phyloP scores from a whole-genome alignment of 2,329 filamentous ascomycete species.

The Verticillium zaregamsianum region DNA sequence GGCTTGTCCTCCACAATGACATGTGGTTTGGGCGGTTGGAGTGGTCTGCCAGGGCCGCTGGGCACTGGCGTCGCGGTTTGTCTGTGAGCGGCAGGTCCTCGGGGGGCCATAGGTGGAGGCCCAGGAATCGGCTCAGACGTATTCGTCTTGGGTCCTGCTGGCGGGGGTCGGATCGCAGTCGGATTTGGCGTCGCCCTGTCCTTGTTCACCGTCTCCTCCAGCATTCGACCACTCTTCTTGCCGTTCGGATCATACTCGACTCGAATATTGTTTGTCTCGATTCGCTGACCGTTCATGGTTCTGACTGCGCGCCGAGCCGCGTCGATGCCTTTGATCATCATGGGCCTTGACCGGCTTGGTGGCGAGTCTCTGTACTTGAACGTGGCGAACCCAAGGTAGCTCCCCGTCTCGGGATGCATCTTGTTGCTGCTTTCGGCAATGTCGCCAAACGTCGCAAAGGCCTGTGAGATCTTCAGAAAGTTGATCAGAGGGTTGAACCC shows the following conservation, averaged over 20 bases:
- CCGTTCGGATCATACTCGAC: slow-evolving; percentile 91
- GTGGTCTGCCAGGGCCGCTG: slow-evolving; percentile 4
- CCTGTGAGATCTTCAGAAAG: slow-evolving; percentile 69
- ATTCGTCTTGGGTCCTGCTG: slow-evolving; percentile 31
- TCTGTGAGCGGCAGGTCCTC: slow-evolving; percentile 66
- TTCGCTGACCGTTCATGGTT: slow-evolving; percentile 71
- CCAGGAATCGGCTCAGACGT: slow-evolving; percentile 44
- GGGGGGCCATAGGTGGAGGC: slow-evolving; percentile 80
- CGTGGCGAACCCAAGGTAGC: slow-evolving; percentile 88
- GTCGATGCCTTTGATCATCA: slow-evolving; percentile 64
- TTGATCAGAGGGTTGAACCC: slow-evolving; percentile 90
- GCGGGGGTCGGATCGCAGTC: slow-evolving; percentile 21
- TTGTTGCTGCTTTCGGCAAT: slow-evolving; percentile 90
- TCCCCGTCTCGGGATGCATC: slow-evolving; percentile 90
- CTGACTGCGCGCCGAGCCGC: slow-evolving; percentile 79
- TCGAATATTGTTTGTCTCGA: slow-evolving; percentile 72
- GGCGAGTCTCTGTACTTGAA: slow-evolving; percentile 80
- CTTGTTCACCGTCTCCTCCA: slow-evolving; percentile 69
- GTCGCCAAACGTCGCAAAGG: slow-evolving; percentile 79
- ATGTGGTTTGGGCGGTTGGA: slow-evolving; percentile 34
- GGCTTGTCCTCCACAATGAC: slow-evolving; percentile 61
- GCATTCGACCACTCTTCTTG: slow-evolving; percentile 71
- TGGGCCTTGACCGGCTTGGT: slow-evolving; percentile 44
- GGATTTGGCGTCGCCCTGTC: slow-evolving; percentile 44
- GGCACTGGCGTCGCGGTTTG: slow-evolving; percentile 23